Evolutionary conservation across 148 eudicot species (phyloP).

Genomic region (Rhododendron henanense): DNA sequence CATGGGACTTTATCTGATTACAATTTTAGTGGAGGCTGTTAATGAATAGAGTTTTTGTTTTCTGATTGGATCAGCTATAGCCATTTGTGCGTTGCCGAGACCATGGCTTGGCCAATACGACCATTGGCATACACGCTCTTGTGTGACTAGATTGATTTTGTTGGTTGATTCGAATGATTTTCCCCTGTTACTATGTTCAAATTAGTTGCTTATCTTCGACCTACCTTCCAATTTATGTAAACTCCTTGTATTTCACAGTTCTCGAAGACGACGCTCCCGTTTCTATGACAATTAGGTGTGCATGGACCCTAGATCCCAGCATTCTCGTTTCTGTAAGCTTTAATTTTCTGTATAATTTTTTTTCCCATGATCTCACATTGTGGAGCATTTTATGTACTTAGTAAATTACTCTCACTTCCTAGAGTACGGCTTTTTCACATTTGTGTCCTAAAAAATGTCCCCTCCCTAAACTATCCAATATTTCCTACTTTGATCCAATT

Average conservation of each 20-base stretch:
- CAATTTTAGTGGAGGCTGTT: not conserved
- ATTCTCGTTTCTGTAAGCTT: not conserved
- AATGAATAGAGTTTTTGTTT: not conserved
- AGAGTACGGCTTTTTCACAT: not conserved
- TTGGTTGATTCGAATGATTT: not conserved
- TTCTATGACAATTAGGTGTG: constrained; percentile 65
- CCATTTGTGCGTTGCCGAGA: not conserved
- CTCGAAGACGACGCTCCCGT: constrained; percentile 81
- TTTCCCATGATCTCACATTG: not conserved
- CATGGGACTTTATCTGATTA: not conserved
- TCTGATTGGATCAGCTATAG: not conserved
- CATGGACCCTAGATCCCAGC: not conserved
- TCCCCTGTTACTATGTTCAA: not conserved
- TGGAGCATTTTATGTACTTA: not conserved
- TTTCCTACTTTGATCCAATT: not conserved
- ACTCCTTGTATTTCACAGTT: constrained; percentile 36
- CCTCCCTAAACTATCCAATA: not conserved
- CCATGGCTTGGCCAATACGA: not conserved
- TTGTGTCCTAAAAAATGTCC: not conserved
- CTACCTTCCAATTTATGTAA: not conserved
- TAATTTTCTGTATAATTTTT: not conserved
- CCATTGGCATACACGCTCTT: not conserved
- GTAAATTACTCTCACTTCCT: not conserved
- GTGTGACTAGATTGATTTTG: not conserved
- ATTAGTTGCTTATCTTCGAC: not conserved